Percentiles rank a stretch among this genome's conserved stretches.
Evolutionary conservation across 495 filamentous ascomycete species (phyloP).

Genomic region (Lasiosphaeria hispida): DNA sequence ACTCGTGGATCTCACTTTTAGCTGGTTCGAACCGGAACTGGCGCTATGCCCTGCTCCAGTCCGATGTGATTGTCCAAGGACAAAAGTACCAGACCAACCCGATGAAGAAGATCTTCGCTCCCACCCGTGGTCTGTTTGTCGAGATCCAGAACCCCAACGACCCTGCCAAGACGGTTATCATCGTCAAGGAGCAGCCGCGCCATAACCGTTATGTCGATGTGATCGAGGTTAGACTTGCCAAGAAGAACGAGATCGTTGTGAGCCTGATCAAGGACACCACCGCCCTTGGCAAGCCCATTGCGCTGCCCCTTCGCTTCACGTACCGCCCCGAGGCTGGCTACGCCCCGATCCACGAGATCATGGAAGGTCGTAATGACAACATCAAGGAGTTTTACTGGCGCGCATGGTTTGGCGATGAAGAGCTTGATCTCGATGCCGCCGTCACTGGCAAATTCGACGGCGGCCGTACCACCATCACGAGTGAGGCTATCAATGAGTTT

Average conservation of each 20-base stretch:
- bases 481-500: constrained; percentile 93
- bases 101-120: constrained; percentile 84
- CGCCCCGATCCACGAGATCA: constrained; percentile 91
- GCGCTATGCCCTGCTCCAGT: constrained; percentile 96
- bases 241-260: constrained; percentile 74
- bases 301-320: constrained; percentile 78
- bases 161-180: constrained; percentile 73
- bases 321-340: constrained; percentile 94
- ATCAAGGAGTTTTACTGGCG: constrained; percentile 99
- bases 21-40: constrained; percentile 84
- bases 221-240: constrained; percentile 74
- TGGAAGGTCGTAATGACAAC: constrained; percentile 88
- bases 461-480: constrained; percentile 79
- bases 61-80: constrained; percentile 91
- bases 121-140: constrained; percentile 79
- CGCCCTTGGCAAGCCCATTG: constrained; percentile 70
- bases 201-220: constrained; percentile 71
- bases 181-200: constrained; percentile 63
- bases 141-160: constrained; percentile 80
- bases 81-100: constrained; percentile 97
- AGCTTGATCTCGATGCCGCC: constrained; percentile 75
- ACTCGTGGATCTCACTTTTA: constrained; percentile 82
- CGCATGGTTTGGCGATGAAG: constrained; percentile 90
- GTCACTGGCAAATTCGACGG: constrained; percentile 87
- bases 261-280: constrained; percentile 89